Evolutionary conservation across 129 eudicot species (phyloP).

Genomic region (Flaveria linearis): DNA sequence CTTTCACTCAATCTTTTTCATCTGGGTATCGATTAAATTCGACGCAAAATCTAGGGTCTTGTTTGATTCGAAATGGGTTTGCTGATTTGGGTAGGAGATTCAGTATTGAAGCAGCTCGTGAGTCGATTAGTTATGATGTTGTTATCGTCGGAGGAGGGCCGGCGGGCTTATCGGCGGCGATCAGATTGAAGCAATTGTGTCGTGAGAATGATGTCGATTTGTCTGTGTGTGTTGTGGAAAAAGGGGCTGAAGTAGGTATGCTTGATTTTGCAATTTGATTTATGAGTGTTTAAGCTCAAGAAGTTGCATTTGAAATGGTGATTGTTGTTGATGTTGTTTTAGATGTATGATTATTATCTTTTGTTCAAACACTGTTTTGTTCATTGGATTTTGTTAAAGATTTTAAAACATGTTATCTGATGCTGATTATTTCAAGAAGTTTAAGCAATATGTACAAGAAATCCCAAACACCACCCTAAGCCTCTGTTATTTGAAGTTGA

Average conservation of each 20-base stretch:
- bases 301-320: not conserved
- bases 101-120: constrained; percentile 56
- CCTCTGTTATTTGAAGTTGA: not conserved
- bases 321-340: not conserved
- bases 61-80: constrained; percentile 37
- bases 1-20: constrained; percentile 33
- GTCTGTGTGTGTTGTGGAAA: constrained; percentile 89
- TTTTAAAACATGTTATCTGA: not conserved
- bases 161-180: constrained; percentile 91
- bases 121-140: constrained; percentile 73
- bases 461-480: not conserved
- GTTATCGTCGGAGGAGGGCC: constrained; percentile 97
- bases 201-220: constrained; percentile 60
- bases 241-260: constrained; percentile 93
- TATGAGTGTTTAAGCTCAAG: not conserved
- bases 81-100: constrained; percentile 33
- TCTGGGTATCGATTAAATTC: constrained; percentile 41
- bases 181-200: constrained; percentile 83
- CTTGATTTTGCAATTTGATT: constrained; percentile 2
- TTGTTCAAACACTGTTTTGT: too few relatives aligned
- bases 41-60: not conserved
- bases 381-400: too few relatives aligned
- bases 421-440: not conserved
- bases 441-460: not conserved
- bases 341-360: not conserved